Evolutionary conservation across 495 filamentous ascomycete genomes (phyloP), one percentile per base, ranked within the genome.

Genomic region (Trichocladium antarcticum): DNA sequence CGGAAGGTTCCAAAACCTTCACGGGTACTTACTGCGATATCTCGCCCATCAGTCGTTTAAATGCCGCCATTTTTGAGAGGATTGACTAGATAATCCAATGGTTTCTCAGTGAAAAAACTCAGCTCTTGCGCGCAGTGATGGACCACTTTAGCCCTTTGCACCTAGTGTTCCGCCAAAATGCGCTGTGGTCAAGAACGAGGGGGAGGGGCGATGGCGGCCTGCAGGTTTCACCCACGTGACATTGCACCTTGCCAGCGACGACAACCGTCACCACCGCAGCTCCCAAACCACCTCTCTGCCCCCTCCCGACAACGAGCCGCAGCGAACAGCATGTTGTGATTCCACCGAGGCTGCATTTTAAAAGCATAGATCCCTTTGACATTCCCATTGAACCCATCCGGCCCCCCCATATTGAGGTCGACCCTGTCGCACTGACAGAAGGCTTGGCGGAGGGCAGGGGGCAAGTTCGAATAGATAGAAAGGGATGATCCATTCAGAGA

Each of bases 251-350:
- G 37, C 37, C 37, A 39, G 10, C 17, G 37, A 3, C 37, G 37
- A 12, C 37, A 39, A 39, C 2, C 37, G 6, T 22, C 37, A 39
- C 8, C 20, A 6, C 17, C 20, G 31, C 37, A 39, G 16, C 37
- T 16, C 10, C 16, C 37, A 21, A 8, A 22, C 10, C 37, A 39
- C 37, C 20, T 20, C 37, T 22, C 20, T 9, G 3, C 29, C 17
- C 28, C 42, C 40, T 42, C 40, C 22, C 27, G 27, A 29, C 40
- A 42, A 42, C 40, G 40, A 42, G 27, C 40, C 40, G 40, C 40
- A 20, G 24, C 15, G 40, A 42, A 42, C 21, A 31, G 27, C 40
- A n/a, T 42, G 40, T 42, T 42, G 12, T 31, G 40, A 29, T 42
- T 42, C 10, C 27, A 42, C 24, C 22, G 27, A 29, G 24, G 11